phyloP scores from a whole-genome alignment of 805 yeast genomes.

The Candida andamanensis region DNA sequence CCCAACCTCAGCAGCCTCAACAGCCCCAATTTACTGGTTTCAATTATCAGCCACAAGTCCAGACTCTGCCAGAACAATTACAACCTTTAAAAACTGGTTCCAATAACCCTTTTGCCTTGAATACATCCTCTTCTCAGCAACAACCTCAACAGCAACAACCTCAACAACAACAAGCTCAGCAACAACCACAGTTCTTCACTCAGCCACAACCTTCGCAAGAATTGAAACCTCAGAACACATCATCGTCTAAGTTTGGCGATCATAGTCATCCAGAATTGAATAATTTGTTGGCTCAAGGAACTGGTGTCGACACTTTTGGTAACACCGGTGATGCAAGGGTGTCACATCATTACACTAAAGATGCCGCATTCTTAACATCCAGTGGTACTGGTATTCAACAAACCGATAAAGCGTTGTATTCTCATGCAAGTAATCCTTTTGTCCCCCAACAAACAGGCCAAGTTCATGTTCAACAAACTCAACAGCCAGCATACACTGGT shows the following conservation, averaged over 20 bases:
- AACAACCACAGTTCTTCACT: conserved; percentile 23
- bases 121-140: conserved; percentile 16
- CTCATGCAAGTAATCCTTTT: conserved; percentile 54
- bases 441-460: conserved; percentile 51
- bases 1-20: conserved; percentile 24
- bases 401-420: conserved; percentile 27
- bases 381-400: conserved; percentile 75
- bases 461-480: conserved; percentile 17
- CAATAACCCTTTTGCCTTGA: conserved; percentile 72
- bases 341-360: conserved; percentile 88
- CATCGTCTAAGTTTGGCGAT: conserved; percentile 34
- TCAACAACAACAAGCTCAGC: conserved; percentile 24
- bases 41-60: conserved; percentile 22
- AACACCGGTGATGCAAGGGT: conserved; percentile 78
- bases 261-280: conserved; percentile 62
- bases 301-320: conserved; percentile 92
- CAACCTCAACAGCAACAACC: conserved; percentile 16
- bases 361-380: conserved; percentile 77
- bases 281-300: conserved; percentile 73
- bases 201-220: conserved; percentile 24
- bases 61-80: conserved; percentile 29
- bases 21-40: conserved; percentile 27
- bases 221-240: conserved; percentile 28
- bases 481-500: conserved; percentile 67
- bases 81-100: conserved; percentile 65